A percentile compares a stretch with the other conserved stretches of the same genome.
These are phyloP conservation scores for Kodamaea hsintzibuensis DNA, from an alignment of 805 yeast species.

Conservation along the genomic window DNA sequence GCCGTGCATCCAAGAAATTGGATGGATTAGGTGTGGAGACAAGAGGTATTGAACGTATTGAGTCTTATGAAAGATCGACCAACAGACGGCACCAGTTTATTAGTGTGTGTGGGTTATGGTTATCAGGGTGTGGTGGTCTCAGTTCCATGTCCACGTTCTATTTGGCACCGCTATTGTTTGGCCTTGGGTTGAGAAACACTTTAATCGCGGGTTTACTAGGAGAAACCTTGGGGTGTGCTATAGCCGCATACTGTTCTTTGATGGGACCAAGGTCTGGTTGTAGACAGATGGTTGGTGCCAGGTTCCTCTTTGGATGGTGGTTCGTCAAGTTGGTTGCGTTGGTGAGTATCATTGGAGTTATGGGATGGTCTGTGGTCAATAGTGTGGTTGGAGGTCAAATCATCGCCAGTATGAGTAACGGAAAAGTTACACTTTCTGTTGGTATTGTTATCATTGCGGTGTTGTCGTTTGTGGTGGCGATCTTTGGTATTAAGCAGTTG, in stretches of 20 bases:
- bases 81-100: constrained; percentile 29
- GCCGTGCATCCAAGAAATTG: constrained; percentile 24
- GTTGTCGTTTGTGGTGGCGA: constrained; percentile 63
- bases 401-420: constrained; percentile 62
- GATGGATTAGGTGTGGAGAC: constrained; percentile 66
- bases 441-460: constrained; percentile 74
- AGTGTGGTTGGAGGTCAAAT: constrained; percentile 88
- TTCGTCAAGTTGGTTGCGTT: constrained; percentile 74
- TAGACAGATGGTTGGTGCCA: constrained; percentile 81
- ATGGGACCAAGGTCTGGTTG: constrained; percentile 93
- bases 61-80: constrained; percentile 62
- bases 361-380: constrained; percentile 96
- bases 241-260: constrained; percentile 80
- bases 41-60: constrained; percentile 76
- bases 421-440: constrained; percentile 64
- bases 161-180: constrained; percentile 71
- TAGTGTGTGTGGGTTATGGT: constrained; percentile 74
- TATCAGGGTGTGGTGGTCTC: constrained; percentile 84
- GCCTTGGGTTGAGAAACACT: constrained; percentile 65
- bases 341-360: constrained; percentile 69
- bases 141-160: constrained; percentile 86
- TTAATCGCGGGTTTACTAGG: constrained; percentile 64
- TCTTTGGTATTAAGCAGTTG: constrained; percentile 76
- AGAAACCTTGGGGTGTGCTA: constrained; percentile 63
- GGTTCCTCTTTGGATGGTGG: constrained; percentile 85